Percentiles rank a stretch among this genome's conserved stretches.
Evolutionary conservation across 495 filamentous ascomycete species (phyloP).

Genomic region (Gamarada debralockiae): DNA sequence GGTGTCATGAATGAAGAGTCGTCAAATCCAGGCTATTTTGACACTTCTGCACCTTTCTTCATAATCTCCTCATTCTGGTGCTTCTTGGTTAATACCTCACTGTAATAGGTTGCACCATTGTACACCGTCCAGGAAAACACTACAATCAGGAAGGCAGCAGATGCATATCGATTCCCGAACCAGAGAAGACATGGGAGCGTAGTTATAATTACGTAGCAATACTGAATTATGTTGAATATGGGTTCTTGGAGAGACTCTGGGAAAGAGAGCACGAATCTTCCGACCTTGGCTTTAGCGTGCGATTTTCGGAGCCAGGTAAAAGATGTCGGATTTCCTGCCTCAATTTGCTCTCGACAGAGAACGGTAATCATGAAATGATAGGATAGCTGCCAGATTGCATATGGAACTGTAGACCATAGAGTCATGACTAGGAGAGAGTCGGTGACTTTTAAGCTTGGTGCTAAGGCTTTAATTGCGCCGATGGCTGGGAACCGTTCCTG

Average conservation of each 20-base stretch:
- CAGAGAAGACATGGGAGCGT: conserved; percentile 91
- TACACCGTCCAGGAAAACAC: conserved; percentile 87
- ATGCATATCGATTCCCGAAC: conserved; percentile 83
- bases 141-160: conserved; percentile 63
- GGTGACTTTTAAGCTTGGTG: conserved; percentile 63
- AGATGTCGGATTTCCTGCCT: conserved; percentile 88
- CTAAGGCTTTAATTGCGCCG: conserved; percentile 70
- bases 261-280: conserved; percentile 71
- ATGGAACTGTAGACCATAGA: conserved; percentile 84
- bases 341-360: conserved; percentile 84
- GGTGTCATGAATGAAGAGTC: too few relatives aligned
- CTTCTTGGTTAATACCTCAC: conserved; percentile 44
- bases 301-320: conserved; percentile 93
- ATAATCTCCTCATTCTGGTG: background rate
- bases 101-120: conserved; percentile 93
- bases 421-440: conserved; percentile 82
- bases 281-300: conserved; percentile 80
- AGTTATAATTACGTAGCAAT: conserved; percentile 77
- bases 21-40: too few relatives aligned
- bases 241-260: conserved; percentile 72
- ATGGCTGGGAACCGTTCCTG: conserved; percentile 74
- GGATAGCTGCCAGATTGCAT: conserved; percentile 79
- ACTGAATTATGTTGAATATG: conserved; percentile 93
- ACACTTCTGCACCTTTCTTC: too few relatives aligned
- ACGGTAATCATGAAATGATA: conserved; percentile 94